Base-by-base conservation (phyloP, 352 stramenopile genomes). In the Phytopythium ostracodes region DNA sequence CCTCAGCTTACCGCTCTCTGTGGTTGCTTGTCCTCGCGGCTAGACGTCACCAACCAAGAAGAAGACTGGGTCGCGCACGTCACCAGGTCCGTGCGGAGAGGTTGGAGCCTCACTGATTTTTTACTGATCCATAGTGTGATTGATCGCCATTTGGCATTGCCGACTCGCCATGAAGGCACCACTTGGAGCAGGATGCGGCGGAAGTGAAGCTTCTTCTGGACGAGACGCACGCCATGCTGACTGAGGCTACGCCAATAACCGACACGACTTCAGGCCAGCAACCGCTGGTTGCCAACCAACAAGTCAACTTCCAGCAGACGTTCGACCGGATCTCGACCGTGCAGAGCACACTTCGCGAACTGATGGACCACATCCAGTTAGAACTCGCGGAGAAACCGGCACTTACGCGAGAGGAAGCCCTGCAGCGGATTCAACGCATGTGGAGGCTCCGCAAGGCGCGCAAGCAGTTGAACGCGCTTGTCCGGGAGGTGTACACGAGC, bases 341-440 rank as follows among this genome's bases (percentile, higher is more conserved):
- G 20, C 71, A 81, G 36, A 51, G 36, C 12, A 87, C 77, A 22
- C 36, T 92, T 1, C 71, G 71, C 27, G 66, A 73, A 0, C 60
- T 88, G 12, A 46, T 85, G 14, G 66, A 65, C 22, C 62, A 85
- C 25, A 74, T 89, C 44, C 76, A 84, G 44, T 65, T 66, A 2
- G 76, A 90, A 49, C 52, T 88, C 11, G 67, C 70, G 12, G 68
- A 75, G 24, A 83, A 76, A 29, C 65, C 67, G 1, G 65, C 69
- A 8, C 50, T 92, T 42, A 86, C 76, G 22, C 70, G 63, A 38
- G 74, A 84, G 43, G 77, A 91, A 51, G 85, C 85, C 1, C 62
- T 88, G 4, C 14, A 63, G 22, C 88, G 82, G 54, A 92, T 92
- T 54, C 83, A 94, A 56, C 68, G 68, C n/a, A 88, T 90, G 76